Base-by-base conservation (phyloP, 106 monocot genomes). In the Narthecium ossifragum region DNA sequence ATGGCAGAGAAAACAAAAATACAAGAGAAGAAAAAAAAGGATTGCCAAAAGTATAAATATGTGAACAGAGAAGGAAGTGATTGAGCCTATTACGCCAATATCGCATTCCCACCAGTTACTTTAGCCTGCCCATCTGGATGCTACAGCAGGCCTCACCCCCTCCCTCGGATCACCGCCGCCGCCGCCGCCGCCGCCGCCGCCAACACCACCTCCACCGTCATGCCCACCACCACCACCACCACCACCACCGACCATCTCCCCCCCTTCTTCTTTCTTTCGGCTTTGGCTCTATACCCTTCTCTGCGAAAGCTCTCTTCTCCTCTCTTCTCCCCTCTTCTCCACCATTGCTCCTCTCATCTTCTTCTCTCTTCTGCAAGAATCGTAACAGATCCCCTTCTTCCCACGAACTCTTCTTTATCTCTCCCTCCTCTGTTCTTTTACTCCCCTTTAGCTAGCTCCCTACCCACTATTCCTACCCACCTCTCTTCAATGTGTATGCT, bases 41-140 rank as follows among this genome's bases (percentile, higher is more conserved):
- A 3, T 37, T 5, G 11, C 5, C 36, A 37, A 37, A 5, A 5
- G 11, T 5, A 37, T 5, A 37, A 37, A 37, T 11, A 37, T n/a
- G 36, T 6, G 18, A 3, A 43, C 17, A 43, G 43, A 13, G 43
- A 13, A 18, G 43, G 43, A 43, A 43, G 43, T 43, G 43, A 43
- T 43, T 43, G 43, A 43, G 43, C 43, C 43, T 43, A 43, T 43
- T 43, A 17, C 18, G 43, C 43, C 43, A 43, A 43, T 43, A 43
- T 43, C 43, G 12, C 6, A 43, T 4, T 43, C 17, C 18, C 18
- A 43, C 14, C 4, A 43, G 36, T 6, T n/a, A n/a, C n/a, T n/a
- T n/a, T n/a, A n/a, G n/a, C n/a, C n/a, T n/a, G n/a, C n/a, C n/a
- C n/a, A n/a, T n/a, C n/a, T n/a, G n/a, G n/a, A n/a, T n/a, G n/a